phyloP scores from a whole-genome alignment of 305 asterid species.

The Stenogyne calaminthoides region DNA sequence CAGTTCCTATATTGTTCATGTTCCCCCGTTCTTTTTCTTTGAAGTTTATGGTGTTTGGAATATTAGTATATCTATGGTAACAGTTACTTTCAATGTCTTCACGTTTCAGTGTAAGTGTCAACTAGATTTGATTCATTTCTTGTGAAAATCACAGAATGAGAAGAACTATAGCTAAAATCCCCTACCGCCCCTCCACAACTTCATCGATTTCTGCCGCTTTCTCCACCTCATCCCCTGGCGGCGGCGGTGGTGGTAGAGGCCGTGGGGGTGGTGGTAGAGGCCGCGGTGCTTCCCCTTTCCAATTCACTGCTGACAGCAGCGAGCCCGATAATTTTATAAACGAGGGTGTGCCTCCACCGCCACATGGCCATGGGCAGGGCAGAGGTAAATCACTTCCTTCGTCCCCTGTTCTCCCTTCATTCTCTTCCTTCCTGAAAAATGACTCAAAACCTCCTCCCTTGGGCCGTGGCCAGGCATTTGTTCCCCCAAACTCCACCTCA shows the following conservation, averaged over 20 bases:
- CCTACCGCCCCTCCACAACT: slow-evolving; percentile 45
- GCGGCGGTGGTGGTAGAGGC: slow-evolving; percentile 55
- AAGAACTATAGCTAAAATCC: slow-evolving; percentile 59
- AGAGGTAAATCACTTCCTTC: slow-evolving; percentile 50
- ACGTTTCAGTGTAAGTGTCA: neutral
- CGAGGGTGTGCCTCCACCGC: slow-evolving; percentile 32
- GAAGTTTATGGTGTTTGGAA: no score
- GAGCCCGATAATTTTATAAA: slow-evolving; percentile 25
- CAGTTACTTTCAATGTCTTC: neutral
- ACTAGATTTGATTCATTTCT: slow-evolving; percentile 7
- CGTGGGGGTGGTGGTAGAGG: slow-evolving; percentile 62
- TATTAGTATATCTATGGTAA: neutral
- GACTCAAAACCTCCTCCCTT: slow-evolving; percentile 26
- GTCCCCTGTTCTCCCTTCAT: slow-evolving; percentile 45
- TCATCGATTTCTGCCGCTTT: slow-evolving; percentile 46
- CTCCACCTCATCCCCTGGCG: slow-evolving; percentile 61
- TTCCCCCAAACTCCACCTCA: slow-evolving; percentile 29
- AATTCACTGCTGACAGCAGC: slow-evolving; percentile 32
- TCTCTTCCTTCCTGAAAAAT: slow-evolving; percentile 40
- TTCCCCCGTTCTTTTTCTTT: no score
- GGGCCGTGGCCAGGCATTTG: slow-evolving; percentile 62
- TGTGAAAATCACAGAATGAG: slow-evolving; percentile 49
- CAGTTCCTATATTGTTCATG: no score
- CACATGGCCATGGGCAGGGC: slow-evolving; percentile 72
- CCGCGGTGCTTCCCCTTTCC: slow-evolving; percentile 38